A percentile compares a stretch with the other conserved stretches of the same genome.
Conservation (phyloP, 2,329 filamentous ascomycete species). For the Fusarium gaditjirri region DNA sequence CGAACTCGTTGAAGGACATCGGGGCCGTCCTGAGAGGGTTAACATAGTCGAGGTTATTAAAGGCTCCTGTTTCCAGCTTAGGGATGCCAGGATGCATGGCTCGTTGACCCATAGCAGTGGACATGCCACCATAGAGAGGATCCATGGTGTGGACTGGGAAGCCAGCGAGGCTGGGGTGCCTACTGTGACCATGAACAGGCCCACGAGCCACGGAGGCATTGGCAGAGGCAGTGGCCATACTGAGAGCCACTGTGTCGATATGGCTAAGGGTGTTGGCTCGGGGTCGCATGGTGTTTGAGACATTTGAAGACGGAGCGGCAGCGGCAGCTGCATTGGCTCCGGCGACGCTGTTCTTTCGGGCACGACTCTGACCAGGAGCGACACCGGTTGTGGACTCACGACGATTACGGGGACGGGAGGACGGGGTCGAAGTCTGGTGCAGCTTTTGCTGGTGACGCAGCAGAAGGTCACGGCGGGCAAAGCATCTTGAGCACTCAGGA, state of each 20-base stretch:
- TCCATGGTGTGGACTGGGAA: constrained; percentile 68
- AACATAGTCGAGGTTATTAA: constrained; percentile 72
- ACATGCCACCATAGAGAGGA: constrained; percentile 79
- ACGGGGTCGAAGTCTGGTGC: constrained; percentile 90
- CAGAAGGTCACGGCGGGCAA: constrained; percentile 90
- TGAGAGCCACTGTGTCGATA: constrained; percentile 80
- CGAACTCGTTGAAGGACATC: constrained; percentile 68
- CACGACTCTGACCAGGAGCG: constrained; percentile 73
- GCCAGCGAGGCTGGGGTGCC: constrained; percentile 79
- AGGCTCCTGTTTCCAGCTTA: constrained; percentile 82
- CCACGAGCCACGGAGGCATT: constrained; percentile 63
- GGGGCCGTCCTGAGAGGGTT: constrained; percentile 81
- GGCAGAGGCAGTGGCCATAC: constrained; percentile 70
- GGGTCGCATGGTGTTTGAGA: constrained; percentile 77
- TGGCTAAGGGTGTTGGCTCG: constrained; percentile 97
- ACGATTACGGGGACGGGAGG: constrained; percentile 85
- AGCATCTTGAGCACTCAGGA: constrained; percentile 92
- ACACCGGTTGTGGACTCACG: constrained; percentile 87
- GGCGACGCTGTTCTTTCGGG: constrained; percentile 92
- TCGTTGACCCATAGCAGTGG: constrained; percentile 72
- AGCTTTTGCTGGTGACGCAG: constrained; percentile 98
- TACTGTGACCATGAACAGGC: constrained; percentile 67
- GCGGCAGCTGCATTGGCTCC: constrained; percentile 59
- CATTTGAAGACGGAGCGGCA: constrained; percentile 55
- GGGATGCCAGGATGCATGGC: constrained; percentile 75